Conservation (phyloP, 2,329 filamentous ascomycete species). For the Emmonsiellopsis sp. region DNA sequence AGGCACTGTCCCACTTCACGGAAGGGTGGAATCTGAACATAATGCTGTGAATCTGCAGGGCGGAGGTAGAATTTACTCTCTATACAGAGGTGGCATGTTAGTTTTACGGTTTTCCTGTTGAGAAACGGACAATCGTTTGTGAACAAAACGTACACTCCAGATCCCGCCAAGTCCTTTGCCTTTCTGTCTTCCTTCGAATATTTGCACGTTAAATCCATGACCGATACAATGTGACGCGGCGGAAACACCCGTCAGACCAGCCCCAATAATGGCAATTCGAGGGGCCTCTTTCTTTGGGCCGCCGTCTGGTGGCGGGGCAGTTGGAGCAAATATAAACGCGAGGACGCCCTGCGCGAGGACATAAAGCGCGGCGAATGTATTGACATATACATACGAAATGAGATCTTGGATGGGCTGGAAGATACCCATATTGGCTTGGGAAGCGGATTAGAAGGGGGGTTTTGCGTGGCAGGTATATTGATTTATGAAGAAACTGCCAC, state of each 20-base stretch:
- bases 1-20: conserved; percentile 64
- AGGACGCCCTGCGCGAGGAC: conserved; percentile 57
- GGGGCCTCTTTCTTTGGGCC: conserved; percentile 47
- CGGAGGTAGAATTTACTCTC: conserved; percentile 73
- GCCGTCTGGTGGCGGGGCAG: conserved; percentile 52
- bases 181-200: conserved; percentile 64
- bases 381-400: neutral
- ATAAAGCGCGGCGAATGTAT: conserved; percentile 50
- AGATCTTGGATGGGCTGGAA: neutral
- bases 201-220: conserved; percentile 71
- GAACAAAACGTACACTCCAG: conserved; percentile 56
- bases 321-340: conserved; percentile 58
- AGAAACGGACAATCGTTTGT: conserved; percentile 1
- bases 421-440: neutral
- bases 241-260: conserved; percentile 66
- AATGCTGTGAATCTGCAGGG: conserved; percentile 72
- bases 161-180: conserved; percentile 63
- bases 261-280: conserved; percentile 60
- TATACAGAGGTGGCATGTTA: conserved; percentile 21
- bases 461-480: too few relatives aligned
- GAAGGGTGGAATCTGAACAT: conserved; percentile 87
- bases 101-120: neutral
- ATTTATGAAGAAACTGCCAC: too few relatives aligned
- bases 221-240: conserved; percentile 75
- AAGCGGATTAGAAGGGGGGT: too few relatives aligned